A percentile compares a stretch with the other conserved stretches of the same genome.
phyloP scores from a whole-genome alignment of 345 rosid genomes.

The Gossypium stocksii region DNA sequence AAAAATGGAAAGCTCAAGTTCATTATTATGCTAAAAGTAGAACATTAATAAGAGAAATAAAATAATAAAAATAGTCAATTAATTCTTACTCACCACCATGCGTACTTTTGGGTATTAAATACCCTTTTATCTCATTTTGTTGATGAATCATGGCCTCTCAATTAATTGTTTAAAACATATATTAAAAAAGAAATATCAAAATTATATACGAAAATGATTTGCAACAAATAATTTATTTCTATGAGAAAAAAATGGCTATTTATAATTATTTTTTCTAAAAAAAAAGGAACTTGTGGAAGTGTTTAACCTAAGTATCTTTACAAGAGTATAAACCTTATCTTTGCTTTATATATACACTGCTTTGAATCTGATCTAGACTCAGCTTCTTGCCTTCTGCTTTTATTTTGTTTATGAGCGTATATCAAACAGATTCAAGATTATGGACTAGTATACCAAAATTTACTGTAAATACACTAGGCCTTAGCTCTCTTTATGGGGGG shows the following conservation, averaged over 20 bases:
- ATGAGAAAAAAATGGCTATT: not conserved
- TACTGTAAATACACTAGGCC: not conserved
- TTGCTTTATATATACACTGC: constrained; percentile 50
- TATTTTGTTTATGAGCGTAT: constrained; percentile 23
- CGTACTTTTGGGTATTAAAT: no score
- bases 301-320: constrained; percentile 25
- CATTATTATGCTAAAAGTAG: no score
- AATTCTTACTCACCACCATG: no score
- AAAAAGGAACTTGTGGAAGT: not conserved
- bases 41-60: no score
- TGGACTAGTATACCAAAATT: constrained; percentile 20
- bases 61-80: no score
- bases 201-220: no score
- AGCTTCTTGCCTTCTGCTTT: constrained; percentile 36
- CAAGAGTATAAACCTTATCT: constrained; percentile 35
- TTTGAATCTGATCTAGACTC: constrained; percentile 22
- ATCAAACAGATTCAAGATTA: constrained; percentile 31
- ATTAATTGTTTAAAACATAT: no score
- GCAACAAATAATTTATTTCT: not conserved
- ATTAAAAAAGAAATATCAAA: no score
- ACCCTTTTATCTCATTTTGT: no score
- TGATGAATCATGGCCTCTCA: no score
- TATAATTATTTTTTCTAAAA: not conserved
- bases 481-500: constrained; percentile 15
- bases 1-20: no score